Percentiles rank a stretch among this genome's conserved stretches.
Conservation (phyloP, 2,329 filamentous ascomycete genomes). For the Hymenoscyphus infarciens region DNA sequence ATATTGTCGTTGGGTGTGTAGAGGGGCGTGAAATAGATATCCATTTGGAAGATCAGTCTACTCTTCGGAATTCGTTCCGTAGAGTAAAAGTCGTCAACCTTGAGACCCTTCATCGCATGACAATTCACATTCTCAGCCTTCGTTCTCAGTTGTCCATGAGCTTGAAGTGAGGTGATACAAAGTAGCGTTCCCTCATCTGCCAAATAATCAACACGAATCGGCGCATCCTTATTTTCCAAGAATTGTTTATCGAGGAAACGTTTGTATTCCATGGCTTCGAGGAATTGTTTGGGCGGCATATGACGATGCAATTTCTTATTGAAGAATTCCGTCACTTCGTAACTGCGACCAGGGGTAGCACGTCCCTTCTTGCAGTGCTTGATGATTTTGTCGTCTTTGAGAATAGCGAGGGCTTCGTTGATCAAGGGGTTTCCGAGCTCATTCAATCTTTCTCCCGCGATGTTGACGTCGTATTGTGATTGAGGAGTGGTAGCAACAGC, state of each 20-base stretch:
- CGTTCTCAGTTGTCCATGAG: conserved; percentile 53
- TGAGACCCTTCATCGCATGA: conserved; percentile 65
- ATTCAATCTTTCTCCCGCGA: conserved; percentile 48
- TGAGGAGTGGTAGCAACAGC: conserved; percentile 54
- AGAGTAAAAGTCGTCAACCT: conserved; percentile 63
- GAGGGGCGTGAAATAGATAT: conserved; percentile 52
- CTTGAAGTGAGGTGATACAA: conserved; percentile 63
- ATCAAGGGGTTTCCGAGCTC: conserved; percentile 19
- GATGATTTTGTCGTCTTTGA: conserved; percentile 38
- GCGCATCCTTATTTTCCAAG: conserved; percentile 12
- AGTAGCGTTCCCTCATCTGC: conserved; percentile 64
- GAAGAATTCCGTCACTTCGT: conserved; percentile 59
- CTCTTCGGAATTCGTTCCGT: conserved; percentile 64
- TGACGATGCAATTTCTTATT: conserved; percentile 53
- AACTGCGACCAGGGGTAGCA: conserved; percentile 55
- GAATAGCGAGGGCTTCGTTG: conserved; percentile 23
- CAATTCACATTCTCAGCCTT: conserved; percentile 52
- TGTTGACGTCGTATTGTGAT: conserved; percentile 45
- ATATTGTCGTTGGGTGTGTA: conserved; percentile 57
- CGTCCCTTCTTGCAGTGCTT: conserved; percentile 58
- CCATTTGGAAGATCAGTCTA: conserved; percentile 61
- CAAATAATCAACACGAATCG: conserved; percentile 48
- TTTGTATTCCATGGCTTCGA: conserved; percentile 59
- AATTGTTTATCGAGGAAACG: conserved; percentile 52
- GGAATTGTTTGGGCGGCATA: conserved; percentile 51